phyloP scores from a whole-genome alignment of 106 monocot genomes.

The Gastrodia elata region DNA sequence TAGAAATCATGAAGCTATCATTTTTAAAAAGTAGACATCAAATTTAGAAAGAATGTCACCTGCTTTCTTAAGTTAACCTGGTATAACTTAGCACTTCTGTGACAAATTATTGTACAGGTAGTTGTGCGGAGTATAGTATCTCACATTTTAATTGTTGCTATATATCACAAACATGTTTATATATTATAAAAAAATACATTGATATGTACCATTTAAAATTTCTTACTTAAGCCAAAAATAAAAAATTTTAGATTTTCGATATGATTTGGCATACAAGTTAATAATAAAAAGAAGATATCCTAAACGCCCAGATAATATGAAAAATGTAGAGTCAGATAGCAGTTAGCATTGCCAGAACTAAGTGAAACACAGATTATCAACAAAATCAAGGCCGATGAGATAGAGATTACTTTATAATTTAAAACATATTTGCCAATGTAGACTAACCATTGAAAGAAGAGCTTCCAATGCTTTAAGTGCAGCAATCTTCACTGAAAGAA shows the following conservation, averaged over 20 bases:
- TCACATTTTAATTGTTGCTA: background rate
- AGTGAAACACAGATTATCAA: background rate
- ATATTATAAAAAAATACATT: background rate
- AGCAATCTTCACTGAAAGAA: slow-evolving; percentile 62
- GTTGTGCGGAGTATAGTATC: too few species aligned
- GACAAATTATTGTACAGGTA: too few species aligned
- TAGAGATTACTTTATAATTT: background rate
- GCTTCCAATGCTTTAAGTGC: slow-evolving; percentile 64
- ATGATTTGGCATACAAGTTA: background rate
- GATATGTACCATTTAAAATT: background rate
- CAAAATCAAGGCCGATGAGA: background rate
- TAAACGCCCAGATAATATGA: background rate
- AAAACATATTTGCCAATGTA: background rate
- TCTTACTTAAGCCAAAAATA: background rate
- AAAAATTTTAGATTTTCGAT: background rate
- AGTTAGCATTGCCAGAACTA: background rate
- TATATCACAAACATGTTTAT: background rate
- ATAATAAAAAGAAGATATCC: background rate
- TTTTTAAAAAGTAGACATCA: too few species aligned
- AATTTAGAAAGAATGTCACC: too few species aligned
- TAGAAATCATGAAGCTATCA: too few species aligned
- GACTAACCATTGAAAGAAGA: slow-evolving; percentile 75
- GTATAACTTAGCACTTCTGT: too few species aligned
- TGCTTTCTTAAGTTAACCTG: too few species aligned
- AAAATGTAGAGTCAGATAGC: background rate